phyloP scores from a whole-genome alignment of 2,329 filamentous ascomycete genomes.

The Chrysoporthe cubensis region DNA sequence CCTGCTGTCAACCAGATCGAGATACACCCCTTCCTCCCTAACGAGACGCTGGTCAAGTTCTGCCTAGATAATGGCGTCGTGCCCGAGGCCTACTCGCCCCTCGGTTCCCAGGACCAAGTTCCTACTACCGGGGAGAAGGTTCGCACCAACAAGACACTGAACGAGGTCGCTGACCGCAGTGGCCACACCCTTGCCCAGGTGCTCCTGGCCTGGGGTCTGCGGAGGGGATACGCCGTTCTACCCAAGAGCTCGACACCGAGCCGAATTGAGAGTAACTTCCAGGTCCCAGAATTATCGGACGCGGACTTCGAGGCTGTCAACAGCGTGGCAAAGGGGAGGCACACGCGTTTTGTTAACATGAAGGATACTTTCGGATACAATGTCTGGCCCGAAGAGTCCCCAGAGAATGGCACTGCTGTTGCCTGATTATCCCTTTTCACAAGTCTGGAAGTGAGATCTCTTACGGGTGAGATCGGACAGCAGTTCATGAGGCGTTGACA shows the following conservation, averaged over 20 bases:
- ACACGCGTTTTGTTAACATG: constrained; percentile 79
- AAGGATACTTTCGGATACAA: constrained; percentile 79
- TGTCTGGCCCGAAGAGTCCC: constrained; percentile 66
- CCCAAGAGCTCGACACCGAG: constrained; percentile 71
- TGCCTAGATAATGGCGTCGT: constrained; percentile 56
- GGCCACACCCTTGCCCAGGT: constrained; percentile 64
- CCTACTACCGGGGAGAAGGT: constrained; percentile 70
- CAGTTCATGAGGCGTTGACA: background rate
- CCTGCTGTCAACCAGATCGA: constrained; percentile 58
- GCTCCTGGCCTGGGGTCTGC: constrained; percentile 67
- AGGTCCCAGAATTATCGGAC: constrained; percentile 58
- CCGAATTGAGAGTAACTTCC: constrained; percentile 68
- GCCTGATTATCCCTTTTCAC: constrained; percentile 2
- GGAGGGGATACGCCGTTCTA: constrained; percentile 68
- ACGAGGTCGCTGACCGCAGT: constrained; percentile 60
- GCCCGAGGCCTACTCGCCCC: constrained; percentile 54
- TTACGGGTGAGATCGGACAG: no score
- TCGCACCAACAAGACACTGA: constrained; percentile 61
- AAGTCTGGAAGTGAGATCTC: no score
- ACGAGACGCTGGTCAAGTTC: constrained; percentile 55
- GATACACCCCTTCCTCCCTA: constrained; percentile 51
- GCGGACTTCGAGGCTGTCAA: constrained; percentile 66
- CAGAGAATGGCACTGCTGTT: constrained; percentile 22
- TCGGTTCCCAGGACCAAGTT: constrained; percentile 71
- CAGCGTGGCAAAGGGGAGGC: constrained; percentile 66